Evolutionary conservation across 1,284 basidiomycete species (phyloP).

Genomic region (Cutaneotrichosporon sp.): DNA sequence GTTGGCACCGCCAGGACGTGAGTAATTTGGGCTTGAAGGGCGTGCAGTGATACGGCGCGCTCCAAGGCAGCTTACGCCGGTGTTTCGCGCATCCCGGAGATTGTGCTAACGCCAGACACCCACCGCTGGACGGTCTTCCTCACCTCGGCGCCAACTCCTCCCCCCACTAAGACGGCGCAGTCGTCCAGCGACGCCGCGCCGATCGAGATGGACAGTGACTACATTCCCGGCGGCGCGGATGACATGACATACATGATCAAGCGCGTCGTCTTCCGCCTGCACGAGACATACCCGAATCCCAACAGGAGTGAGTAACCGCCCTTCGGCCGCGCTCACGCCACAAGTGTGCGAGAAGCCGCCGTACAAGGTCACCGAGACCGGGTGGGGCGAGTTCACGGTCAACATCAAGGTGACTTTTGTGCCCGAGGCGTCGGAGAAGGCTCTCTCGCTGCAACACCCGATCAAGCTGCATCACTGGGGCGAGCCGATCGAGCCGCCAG

Average conservation of each 20-base stretch:
- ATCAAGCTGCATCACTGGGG: conserved; percentile 96
- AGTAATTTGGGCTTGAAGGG: conserved; percentile 21
- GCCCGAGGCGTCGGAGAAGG: conserved; percentile 89
- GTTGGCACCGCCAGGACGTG: conserved; percentile 45
- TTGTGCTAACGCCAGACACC: conserved; percentile 71
- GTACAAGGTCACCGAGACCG: conserved; percentile 93
- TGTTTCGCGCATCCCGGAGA: too few relatives aligned
- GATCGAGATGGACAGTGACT: conserved; percentile 41
- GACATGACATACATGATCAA: conserved; percentile 88
- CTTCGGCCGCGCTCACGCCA: background rate
- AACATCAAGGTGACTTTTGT: conserved; percentile 91
- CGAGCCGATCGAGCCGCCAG: conserved; percentile 52
- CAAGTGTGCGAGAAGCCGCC: conserved; percentile 91
- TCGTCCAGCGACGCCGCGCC: conserved; percentile 28
- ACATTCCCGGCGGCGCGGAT: conserved; percentile 70
- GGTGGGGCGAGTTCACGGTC: conserved; percentile 99
- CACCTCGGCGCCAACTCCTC: conserved; percentile 60
- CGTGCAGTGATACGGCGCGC: too few relatives aligned
- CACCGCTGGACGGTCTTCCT: conserved; percentile 97
- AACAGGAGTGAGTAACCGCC: conserved; percentile 73
- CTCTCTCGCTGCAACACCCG: conserved; percentile 82
- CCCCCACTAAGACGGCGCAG: conserved; percentile 43
- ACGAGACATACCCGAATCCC: conserved; percentile 93
- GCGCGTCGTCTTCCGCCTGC: conserved; percentile 94
- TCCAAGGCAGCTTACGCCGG: too few relatives aligned